Base-by-base conservation (phyloP, 352 stramenopile genomes). In the Lagenidium sp. region DNA sequence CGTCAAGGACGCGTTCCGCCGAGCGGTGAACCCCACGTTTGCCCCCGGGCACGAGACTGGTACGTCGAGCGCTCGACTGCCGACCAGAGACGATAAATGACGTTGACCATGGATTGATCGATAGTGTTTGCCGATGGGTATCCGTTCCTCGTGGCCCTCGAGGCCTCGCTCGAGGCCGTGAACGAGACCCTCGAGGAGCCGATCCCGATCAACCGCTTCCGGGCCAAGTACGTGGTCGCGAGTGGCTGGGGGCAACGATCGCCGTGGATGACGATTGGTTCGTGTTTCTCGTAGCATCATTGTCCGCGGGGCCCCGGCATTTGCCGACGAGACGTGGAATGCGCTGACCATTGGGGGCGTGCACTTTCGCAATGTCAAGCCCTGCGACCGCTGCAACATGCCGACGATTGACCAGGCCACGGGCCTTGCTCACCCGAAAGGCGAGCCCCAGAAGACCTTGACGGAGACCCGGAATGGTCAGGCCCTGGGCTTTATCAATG, bases 241-340 rank as follows among this genome's bases (percentile, higher is more conserved):
- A 38, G 42, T 38, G 26, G n/a, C 11, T 42, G 5, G 36, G 6
- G 10, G 19, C 19, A 18, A 29, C 20, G 8, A 24, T 42, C 20
- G 24, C 16, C 11, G n/a, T n/a, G n/a, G n/a, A n/a, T n/a, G n/a
- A n/a, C n/a, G n/a, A n/a, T n/a, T n/a, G n/a, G n/a, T n/a, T n/a
- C n/a, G n/a, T n/a, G n/a, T n/a, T n/a, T n/a, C n/a, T n/a, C n/a
- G 4, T 39, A 89, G 78, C 41, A 89, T 95, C 42, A 66, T 95
- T 18, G 29, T 95, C n/a, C 58, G 51, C 11, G 75, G 74, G 2
- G 62, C 51, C 13, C 65, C 77, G 3, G 50, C 75, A 3, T 94
- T 86, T 32, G 76, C 68, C 0, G 80, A 93, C 32, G 82, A 95
- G 42, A 36, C 61, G 16, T 95, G 78, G 78, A 77, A 77, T 53